These are phyloP conservation scores for Eucalyptus rudis DNA, from an alignment of 345 rosid species.

Conservation along the genomic window DNA sequence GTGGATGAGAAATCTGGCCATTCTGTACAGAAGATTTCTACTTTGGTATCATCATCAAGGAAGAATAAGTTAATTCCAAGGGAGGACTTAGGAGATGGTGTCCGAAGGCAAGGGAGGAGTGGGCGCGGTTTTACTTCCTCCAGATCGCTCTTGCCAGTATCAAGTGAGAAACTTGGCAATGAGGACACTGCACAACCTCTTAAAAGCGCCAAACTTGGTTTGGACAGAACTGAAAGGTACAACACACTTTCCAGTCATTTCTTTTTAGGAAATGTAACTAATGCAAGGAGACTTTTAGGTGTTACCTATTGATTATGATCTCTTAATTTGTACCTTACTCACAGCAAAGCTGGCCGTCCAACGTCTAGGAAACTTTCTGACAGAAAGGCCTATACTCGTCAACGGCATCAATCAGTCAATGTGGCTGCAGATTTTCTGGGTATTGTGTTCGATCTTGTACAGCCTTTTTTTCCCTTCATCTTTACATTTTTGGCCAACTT, in stretches of 20 bases:
- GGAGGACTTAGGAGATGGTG: slow-evolving; percentile 69
- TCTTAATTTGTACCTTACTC: background rate
- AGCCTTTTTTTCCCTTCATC: background rate
- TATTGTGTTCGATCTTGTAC: slow-evolving; percentile 13
- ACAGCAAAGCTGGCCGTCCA: slow-evolving; percentile 91
- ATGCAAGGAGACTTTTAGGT: background rate
- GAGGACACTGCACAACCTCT: slow-evolving; percentile 81
- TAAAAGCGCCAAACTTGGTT: slow-evolving; percentile 57
- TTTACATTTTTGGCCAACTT: background rate
- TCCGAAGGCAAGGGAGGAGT: slow-evolving; percentile 79
- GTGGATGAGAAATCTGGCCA: slow-evolving; percentile 60
- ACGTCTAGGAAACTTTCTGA: slow-evolving; percentile 86
- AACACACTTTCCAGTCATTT: background rate
- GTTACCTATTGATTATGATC: background rate
- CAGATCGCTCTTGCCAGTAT: slow-evolving; percentile 48
- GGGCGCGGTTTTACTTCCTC: slow-evolving; percentile 58
- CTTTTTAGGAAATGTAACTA: background rate
- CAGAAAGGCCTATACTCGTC: slow-evolving; percentile 74
- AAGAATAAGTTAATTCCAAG: slow-evolving; percentile 59
- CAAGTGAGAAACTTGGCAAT: slow-evolving; percentile 53
- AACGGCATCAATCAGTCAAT: slow-evolving; percentile 41
- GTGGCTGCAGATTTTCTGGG: slow-evolving; percentile 70
- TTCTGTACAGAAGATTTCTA: slow-evolving; percentile 52
- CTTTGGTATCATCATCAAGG: slow-evolving; percentile 43
- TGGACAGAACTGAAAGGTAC: slow-evolving; percentile 76